Conservation (phyloP, 495 filamentous ascomycete species). For the Cryomyces antarcticus region DNA sequence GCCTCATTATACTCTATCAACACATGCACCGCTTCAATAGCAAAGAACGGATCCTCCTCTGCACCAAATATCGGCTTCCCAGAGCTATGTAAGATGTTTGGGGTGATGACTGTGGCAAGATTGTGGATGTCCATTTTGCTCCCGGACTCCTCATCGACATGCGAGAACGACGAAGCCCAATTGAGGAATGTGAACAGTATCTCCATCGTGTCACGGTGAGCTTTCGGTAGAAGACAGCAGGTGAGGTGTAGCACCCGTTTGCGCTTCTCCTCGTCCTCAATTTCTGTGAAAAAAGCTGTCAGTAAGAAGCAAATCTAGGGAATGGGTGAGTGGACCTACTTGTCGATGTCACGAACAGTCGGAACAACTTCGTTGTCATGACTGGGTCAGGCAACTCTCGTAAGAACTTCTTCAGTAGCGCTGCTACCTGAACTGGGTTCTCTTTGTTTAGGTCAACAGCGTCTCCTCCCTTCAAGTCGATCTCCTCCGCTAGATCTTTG, state of each 20-base stretch:
- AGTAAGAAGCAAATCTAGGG: neutral
- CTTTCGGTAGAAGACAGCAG: constrained; percentile 84
- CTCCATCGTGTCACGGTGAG: constrained; percentile 84
- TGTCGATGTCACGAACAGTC: constrained; percentile 72
- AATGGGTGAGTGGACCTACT: constrained; percentile 28
- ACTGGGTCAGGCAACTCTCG: constrained; percentile 88
- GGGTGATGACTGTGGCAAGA: constrained; percentile 91
- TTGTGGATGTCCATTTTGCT: constrained; percentile 99
- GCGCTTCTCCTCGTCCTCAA: constrained; percentile 64
- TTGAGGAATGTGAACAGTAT: constrained; percentile 92
- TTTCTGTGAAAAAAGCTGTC: constrained; percentile 32
- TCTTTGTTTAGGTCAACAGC: constrained; percentile 66
- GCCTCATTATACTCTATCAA: constrained; percentile 83
- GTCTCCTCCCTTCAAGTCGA: constrained; percentile 64
- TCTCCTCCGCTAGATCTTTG: constrained; percentile 59
- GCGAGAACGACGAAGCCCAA: constrained; percentile 92
- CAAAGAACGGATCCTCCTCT: constrained; percentile 64
- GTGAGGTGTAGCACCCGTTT: constrained; percentile 73
- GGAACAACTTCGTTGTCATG: constrained; percentile 85
- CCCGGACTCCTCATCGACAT: constrained; percentile 78
- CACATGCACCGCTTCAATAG: constrained; percentile 77
- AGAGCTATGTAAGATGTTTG: constrained; percentile 75
- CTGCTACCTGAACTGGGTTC: constrained; percentile 80
- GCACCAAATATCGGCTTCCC: constrained; percentile 30
- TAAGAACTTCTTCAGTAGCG: constrained; percentile 87